Evolutionary conservation across 352 stramenopile genomes (phyloP).

Genomic region (Phytophthora kernoviae): DNA sequence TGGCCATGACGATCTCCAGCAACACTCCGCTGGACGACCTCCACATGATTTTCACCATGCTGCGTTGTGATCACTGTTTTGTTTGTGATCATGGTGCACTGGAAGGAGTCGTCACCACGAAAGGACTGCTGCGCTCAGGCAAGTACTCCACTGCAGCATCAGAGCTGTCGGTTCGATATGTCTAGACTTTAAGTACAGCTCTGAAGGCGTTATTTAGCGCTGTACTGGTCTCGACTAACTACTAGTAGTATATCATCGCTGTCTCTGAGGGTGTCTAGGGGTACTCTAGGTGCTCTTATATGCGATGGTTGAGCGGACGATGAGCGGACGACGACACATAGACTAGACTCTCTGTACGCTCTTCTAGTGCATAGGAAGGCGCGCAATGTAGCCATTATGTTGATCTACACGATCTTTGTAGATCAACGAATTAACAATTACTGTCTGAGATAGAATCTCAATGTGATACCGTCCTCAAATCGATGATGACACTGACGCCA

Average conservation of each 20-base stretch:
- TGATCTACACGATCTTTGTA: too few species aligned
- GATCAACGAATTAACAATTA: too few species aligned
- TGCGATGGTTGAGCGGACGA: neutral
- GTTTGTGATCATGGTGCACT: slow-evolving; percentile 87
- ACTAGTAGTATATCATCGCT: neutral
- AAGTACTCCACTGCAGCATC: slow-evolving; percentile 19
- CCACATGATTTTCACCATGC: slow-evolving; percentile 93
- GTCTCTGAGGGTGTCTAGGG: neutral
- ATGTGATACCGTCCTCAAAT: neutral
- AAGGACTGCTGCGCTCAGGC: slow-evolving; percentile 64
- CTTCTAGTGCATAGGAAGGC: too few species aligned
- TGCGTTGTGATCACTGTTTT: slow-evolving; percentile 88
- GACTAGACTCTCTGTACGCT: too few species aligned
- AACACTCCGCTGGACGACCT: slow-evolving; percentile 84
- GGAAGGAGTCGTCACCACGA: slow-evolving; percentile 82
- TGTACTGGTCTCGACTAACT: too few species aligned
- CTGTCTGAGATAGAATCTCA: too few species aligned
- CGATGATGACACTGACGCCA: slow-evolving; percentile 6
- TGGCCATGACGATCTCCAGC: slow-evolving; percentile 83
- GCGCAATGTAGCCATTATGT: too few species aligned
- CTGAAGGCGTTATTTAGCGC: too few species aligned
- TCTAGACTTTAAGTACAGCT: too few species aligned
- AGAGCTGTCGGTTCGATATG: too few species aligned
- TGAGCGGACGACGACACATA: neutral
- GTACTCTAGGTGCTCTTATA: neutral